Evolutionary conservation across 345 rosid genomes (phyloP), one percentile per base, ranked within the genome.

Genomic region (Bruguiera sexangula): DNA sequence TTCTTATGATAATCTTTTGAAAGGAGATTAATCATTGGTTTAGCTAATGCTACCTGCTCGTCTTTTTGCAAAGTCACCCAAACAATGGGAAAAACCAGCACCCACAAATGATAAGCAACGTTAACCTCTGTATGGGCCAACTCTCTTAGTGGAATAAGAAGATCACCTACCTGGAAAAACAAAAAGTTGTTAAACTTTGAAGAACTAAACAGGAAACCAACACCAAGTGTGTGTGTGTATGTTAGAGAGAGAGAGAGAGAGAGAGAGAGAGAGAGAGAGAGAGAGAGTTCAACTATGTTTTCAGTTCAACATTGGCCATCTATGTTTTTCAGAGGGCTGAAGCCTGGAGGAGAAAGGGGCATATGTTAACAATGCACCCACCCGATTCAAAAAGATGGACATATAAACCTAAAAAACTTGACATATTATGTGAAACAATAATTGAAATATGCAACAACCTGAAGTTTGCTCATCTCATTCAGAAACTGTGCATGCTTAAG

Each of bases 71-170:
- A 84, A 65, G 98, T 87, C 67, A 89, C 89, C 99, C 99, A 95
- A 16, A 92, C 99, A 73, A 95, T 92, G 52, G 98, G 99, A 82
- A 95, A 95, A 32, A 95, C 97, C 80, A 95, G 83, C 80, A 92
- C 98, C 99, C 99, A 95, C 71, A 95, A 79, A 86, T 90, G 96
- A 74, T 90, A 92, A 36, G 99, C 98, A 81, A 95, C 98, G 84
- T 95, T 90, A 60, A 96, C 88, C 74, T 95, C 99, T 43, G 82
- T 86, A 75, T 95, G 97, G 22, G 99, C 99, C 71, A 95, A 79
- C 84, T 95, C 99, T 82, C 96, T 86, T 77, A 92, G 82, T 22
- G 99, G 97, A 66, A 86, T 78, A 69, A 95, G 84, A 67, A 95
- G 90, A 87, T 95, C 97, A 66, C 88, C 84, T 73, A 92, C 98